Percentiles rank a stretch among this genome's conserved stretches.
These are phyloP conservation scores for Aspergillus coremiiformis DNA, from an alignment of 495 filamentous ascomycete species.

Conservation along the genomic window DNA sequence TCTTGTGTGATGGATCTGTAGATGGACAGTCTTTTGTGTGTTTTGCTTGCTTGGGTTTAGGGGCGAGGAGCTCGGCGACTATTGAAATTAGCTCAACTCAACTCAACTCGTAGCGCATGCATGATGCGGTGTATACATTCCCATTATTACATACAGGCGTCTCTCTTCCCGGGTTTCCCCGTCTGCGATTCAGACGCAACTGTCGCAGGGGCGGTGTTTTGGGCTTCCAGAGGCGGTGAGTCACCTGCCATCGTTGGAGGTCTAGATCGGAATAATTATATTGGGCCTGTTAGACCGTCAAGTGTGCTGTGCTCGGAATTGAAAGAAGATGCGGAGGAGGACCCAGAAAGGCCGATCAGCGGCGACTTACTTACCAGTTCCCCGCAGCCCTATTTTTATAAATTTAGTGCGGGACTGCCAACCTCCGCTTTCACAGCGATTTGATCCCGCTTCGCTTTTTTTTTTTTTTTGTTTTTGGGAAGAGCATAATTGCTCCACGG, in stretches of 20 bases:
- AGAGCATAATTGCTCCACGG: slow-evolving; percentile 17
- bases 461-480: neutral
- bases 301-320: neutral
- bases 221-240: neutral
- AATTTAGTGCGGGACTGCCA: slow-evolving; percentile 28
- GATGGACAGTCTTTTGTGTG: slow-evolving; percentile 19
- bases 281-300: neutral
- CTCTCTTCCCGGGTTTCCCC: slow-evolving; percentile 29
- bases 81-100: neutral
- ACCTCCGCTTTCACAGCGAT: slow-evolving; percentile 11
- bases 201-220: neutral
- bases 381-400: slow-evolving; percentile 8
- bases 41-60: slow-evolving; percentile 45
- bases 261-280: neutral
- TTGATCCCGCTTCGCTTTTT: neutral
- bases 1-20: slow-evolving; percentile 22
- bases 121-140: neutral
- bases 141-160: slow-evolving; percentile 31
- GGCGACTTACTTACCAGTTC: no score
- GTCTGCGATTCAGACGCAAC: neutral
- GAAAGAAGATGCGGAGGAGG: neutral
- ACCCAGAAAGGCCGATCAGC: neutral
- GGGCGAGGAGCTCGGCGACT: slow-evolving; percentile 66
- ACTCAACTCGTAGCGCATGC: neutral
- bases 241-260: neutral